These are phyloP conservation scores for Talaromyces ruber DNA, from an alignment of 495 filamentous ascomycete genomes.

Conservation along the genomic window DNA sequence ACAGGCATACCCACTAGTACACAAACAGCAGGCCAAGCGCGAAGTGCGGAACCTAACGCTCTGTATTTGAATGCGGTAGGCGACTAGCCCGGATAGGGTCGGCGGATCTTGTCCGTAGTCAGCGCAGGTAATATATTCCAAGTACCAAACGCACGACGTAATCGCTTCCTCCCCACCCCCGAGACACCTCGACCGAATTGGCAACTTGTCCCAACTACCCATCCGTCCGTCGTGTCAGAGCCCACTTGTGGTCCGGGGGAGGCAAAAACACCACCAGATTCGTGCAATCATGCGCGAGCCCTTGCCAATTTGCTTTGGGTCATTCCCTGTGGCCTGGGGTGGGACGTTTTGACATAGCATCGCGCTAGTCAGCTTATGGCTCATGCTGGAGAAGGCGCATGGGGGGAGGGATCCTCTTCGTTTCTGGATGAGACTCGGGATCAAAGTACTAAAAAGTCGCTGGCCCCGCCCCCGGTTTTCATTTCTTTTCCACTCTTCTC, in stretches of 20 bases:
- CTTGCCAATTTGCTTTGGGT: not conserved
- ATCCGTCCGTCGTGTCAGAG: not conserved
- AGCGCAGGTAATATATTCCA: no score
- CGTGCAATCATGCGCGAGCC: not conserved
- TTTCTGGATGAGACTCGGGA: not conserved
- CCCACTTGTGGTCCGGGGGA: not conserved
- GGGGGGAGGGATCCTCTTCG: not conserved
- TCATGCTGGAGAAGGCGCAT: not conserved
- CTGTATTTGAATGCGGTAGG: not conserved
- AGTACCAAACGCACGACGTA: not conserved
- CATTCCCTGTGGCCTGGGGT: not conserved
- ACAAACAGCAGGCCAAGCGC: not conserved
- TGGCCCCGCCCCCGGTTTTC: conserved; percentile 6
- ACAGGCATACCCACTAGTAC: not conserved
- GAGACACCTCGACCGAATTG: not conserved
- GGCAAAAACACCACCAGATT: not conserved
- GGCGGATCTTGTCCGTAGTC: not conserved
- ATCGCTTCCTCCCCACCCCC: not conserved
- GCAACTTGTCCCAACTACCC: not conserved
- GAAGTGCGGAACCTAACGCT: not conserved
- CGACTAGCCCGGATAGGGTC: not conserved
- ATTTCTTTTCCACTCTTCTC: not conserved
- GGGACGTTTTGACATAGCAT: not conserved
- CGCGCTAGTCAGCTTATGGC: not conserved
- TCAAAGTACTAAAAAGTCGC: conserved; percentile 3